Evolutionary conservation across 1,139 yeast genomes (phyloP).

Genomic region (Pichia sp.): DNA sequence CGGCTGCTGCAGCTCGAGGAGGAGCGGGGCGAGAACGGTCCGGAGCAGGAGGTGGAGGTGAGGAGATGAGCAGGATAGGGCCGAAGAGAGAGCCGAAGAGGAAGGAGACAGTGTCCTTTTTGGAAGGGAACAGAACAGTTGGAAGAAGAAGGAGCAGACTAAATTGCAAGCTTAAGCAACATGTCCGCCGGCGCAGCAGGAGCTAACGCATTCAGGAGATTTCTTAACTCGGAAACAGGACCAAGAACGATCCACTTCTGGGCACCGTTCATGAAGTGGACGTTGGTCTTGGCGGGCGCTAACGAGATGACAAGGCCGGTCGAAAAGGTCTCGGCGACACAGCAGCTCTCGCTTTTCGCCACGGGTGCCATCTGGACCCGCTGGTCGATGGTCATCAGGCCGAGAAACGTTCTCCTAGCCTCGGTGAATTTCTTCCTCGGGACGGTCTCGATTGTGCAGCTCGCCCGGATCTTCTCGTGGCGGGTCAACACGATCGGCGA

Average conservation of each 20-base stretch:
- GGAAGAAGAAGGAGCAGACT: not conserved
- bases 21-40: not conserved
- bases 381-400: conserved; percentile 93
- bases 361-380: conserved; percentile 98
- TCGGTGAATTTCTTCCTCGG: conserved; percentile 93
- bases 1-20: not conserved
- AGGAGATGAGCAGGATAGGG: not conserved
- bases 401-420: conserved; percentile 82
- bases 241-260: conserved; percentile 95
- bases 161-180: not conserved
- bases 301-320: conserved; percentile 87
- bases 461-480: conserved; percentile 63
- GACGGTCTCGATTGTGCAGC: conserved; percentile 82
- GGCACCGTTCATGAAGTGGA: conserved; percentile 76
- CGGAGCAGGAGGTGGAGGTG: not conserved
- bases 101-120: no score
- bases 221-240: conserved; percentile 83
- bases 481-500: conserved; percentile 46
- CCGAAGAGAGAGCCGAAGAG: no score
- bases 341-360: conserved; percentile 81
- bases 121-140: no score
- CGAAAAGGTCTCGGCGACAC: conserved; percentile 86
- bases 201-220: conserved; percentile 54
- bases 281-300: conserved; percentile 84
- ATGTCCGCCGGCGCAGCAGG: conserved; percentile 15